Conservation (phyloP, 2,329 filamentous ascomycete species). For the Penicillium sclerotigenum region DNA sequence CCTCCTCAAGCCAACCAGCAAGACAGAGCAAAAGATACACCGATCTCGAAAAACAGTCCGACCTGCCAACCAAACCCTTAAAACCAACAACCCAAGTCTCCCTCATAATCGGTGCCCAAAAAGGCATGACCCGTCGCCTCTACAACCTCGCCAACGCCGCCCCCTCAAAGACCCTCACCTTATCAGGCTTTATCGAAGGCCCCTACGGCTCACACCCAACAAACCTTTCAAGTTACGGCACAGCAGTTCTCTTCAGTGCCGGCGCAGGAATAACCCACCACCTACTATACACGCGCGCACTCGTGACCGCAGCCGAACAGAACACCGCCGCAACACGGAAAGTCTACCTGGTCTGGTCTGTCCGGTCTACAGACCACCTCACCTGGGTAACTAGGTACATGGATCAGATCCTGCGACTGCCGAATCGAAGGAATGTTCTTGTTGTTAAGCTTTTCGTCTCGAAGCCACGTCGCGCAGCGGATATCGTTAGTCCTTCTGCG, state of each 20-base stretch:
- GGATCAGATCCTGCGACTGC: slow-evolving; percentile 61
- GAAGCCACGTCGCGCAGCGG: slow-evolving; percentile 53
- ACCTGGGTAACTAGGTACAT: slow-evolving; percentile 65
- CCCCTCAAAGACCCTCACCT: slow-evolving; percentile 50
- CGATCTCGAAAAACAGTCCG: slow-evolving; percentile 34
- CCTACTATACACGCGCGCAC: slow-evolving; percentile 58
- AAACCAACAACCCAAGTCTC: slow-evolving; percentile 44
- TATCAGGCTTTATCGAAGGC: slow-evolving; percentile 59
- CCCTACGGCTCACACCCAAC: slow-evolving; percentile 61
- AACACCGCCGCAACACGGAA: slow-evolving; percentile 57
- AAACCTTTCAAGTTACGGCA: slow-evolving; percentile 59
- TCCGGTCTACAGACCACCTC: slow-evolving; percentile 59
- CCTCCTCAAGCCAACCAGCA: slow-evolving; percentile 9
- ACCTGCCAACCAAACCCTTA: slow-evolving; percentile 17
- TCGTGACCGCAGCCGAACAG: slow-evolving; percentile 52
- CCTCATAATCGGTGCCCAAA: slow-evolving; percentile 58
- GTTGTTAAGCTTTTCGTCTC: slow-evolving; percentile 62
- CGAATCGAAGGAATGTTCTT: slow-evolving; percentile 57
- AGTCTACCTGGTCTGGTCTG: slow-evolving; percentile 62
- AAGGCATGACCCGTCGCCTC: slow-evolving; percentile 61
- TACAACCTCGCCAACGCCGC: slow-evolving; percentile 54
- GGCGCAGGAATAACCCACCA: slow-evolving; percentile 67
- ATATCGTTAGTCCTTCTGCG: slow-evolving; percentile 56
- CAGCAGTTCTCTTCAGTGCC: slow-evolving; percentile 63
- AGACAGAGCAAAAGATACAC: slow-evolving; percentile 15